Conservation (phyloP, 176 grass and related monocot species). For the Saccharum officinarum region DNA sequence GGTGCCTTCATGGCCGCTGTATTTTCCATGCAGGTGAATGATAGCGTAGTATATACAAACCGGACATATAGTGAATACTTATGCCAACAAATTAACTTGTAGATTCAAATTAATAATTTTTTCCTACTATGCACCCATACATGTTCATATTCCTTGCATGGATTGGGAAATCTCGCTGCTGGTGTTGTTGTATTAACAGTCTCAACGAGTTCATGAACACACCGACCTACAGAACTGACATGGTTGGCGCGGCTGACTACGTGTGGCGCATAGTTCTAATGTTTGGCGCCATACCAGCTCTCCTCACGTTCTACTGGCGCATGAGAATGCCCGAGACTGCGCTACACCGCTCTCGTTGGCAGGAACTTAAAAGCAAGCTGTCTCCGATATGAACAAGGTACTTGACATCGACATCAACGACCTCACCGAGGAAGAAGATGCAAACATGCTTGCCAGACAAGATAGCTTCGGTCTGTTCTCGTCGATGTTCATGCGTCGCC, state of each 20-base stretch:
- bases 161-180: background rate
- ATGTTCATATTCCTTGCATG: conserved; percentile 7
- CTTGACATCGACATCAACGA: too few relatives aligned
- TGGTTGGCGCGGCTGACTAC: conserved; percentile 28
- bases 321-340: conserved; percentile 70
- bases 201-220: background rate
- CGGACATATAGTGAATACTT: too few relatives aligned
- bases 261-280: conserved; percentile 67
- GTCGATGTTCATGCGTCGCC: too few relatives aligned
- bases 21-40: conserved; percentile 63
- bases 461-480: too few relatives aligned
- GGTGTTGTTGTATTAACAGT: background rate
- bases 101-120: too few relatives aligned
- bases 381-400: too few relatives aligned
- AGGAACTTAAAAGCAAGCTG: too few relatives aligned
- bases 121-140: too few relatives aligned
- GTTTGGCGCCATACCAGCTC: conserved; percentile 39
- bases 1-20: conserved; percentile 77
- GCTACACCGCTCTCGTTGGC: conserved; percentile 53
- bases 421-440: too few relatives aligned
- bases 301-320: conserved; percentile 53
- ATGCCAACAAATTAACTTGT: too few relatives aligned
- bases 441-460: too few relatives aligned
- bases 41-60: too few relatives aligned
- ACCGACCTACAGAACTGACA: background rate